Percentiles rank a stretch among this genome's conserved stretches.
Conservation (phyloP, 2,329 filamentous ascomycete species). For the Niveomyces coronatus region DNA sequence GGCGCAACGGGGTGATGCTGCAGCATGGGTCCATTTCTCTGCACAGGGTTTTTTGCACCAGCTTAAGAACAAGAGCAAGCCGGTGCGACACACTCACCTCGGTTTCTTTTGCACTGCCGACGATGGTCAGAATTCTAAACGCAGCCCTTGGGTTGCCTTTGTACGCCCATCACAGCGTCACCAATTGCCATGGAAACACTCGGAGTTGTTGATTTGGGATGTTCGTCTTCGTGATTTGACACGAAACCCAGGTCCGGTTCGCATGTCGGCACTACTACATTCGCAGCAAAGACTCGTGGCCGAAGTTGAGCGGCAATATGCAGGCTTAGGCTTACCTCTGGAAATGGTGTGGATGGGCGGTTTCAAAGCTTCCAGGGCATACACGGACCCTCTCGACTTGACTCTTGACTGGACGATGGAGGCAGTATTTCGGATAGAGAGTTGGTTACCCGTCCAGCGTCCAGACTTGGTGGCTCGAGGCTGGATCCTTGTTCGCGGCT, state of each 20-base stretch:
- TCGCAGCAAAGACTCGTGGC: conserved; percentile 36
- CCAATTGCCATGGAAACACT: conserved; percentile 17
- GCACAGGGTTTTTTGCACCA: not conserved
- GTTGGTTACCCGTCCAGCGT: conserved; percentile 25
- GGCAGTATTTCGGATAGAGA: conserved; percentile 22
- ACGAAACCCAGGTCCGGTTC: conserved; percentile 10
- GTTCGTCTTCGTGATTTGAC: conserved; percentile 19
- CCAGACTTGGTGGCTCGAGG: conserved; percentile 21
- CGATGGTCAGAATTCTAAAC: conserved; percentile 25
- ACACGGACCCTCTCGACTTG: conserved; percentile 28
- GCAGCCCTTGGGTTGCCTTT: conserved; percentile 42
- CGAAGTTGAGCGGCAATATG: conserved; percentile 15
- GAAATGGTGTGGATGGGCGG: conserved; percentile 36
- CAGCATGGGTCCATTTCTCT: conserved; percentile 3
- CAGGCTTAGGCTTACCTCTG: conserved; percentile 22
- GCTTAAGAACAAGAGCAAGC: not conserved
- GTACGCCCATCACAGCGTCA: conserved; percentile 34
- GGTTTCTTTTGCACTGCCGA: conserved; percentile 42
- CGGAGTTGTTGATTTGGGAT: conserved; percentile 49
- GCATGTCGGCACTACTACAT: conserved; percentile 28
- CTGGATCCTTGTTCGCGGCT: conserved; percentile 25
- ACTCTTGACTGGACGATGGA: conserved; percentile 28
- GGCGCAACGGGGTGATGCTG: not conserved
- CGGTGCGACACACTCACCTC: conserved; percentile 11
- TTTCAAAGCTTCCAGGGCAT: conserved; percentile 15